These are phyloP conservation scores for Monilinia fructicola DNA, from an alignment of 2,329 filamentous ascomycete species.

Conservation along the genomic window DNA sequence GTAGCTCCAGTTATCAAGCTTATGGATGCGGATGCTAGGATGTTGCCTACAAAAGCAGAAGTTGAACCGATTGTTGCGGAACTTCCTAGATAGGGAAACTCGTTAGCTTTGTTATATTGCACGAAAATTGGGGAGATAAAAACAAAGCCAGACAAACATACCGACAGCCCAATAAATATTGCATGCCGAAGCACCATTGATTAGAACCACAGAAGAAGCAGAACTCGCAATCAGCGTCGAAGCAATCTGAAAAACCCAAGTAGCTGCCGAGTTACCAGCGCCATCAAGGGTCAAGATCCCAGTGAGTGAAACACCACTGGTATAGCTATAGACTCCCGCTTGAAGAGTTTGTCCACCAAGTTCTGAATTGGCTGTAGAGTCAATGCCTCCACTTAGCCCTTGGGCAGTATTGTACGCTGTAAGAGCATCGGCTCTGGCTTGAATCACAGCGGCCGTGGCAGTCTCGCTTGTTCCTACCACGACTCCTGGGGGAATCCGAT, in stretches of 20 bases:
- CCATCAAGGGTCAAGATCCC: slow-evolving; percentile 25
- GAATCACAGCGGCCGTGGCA: background rate
- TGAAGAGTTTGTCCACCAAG: slow-evolving; percentile 26
- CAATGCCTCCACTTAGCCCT: slow-evolving; percentile 12
- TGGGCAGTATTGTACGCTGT: slow-evolving; percentile 24
- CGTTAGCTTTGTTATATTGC: too few species aligned
- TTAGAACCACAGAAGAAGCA: slow-evolving; percentile 16
- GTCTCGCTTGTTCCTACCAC: slow-evolving; percentile 20
- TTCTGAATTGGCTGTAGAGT: slow-evolving; percentile 21
- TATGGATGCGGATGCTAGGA: slow-evolving; percentile 21
- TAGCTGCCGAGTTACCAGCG: slow-evolving; percentile 15
- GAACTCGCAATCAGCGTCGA: slow-evolving; percentile 18
- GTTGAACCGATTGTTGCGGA: slow-evolving; percentile 23
- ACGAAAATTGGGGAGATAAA: background rate
- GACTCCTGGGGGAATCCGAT: slow-evolving; percentile 29
- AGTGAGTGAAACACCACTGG: slow-evolving; percentile 14
- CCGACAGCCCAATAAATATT: slow-evolving; percentile 29
- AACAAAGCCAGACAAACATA: background rate
- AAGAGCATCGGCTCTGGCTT: slow-evolving; percentile 21
- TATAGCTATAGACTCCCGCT: slow-evolving; percentile 27
- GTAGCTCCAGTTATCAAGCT: slow-evolving; percentile 12
- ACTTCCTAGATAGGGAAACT: slow-evolving; percentile 2
- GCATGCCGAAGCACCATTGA: slow-evolving; percentile 22
- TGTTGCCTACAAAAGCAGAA: slow-evolving; percentile 23
- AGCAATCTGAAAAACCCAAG: slow-evolving; percentile 27